Percentiles rank a stretch among this genome's conserved stretches.
phyloP scores from a whole-genome alignment of 176 grass and related monocot species.

The Paspalum vaginatum region DNA sequence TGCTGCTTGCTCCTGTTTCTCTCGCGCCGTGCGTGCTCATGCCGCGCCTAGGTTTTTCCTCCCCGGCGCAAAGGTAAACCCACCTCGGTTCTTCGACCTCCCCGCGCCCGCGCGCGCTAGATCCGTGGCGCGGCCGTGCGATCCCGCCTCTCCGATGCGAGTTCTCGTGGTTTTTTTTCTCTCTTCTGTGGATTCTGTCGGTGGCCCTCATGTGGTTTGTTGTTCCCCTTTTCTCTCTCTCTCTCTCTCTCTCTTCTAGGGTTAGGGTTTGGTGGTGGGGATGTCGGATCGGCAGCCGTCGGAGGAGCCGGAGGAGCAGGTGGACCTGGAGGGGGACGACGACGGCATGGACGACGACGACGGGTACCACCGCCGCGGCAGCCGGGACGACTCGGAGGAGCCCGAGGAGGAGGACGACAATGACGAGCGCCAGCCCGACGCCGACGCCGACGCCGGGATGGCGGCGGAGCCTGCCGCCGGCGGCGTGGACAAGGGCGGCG shows the following conservation, averaged over 20 bases:
- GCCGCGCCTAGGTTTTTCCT: constrained; percentile 54
- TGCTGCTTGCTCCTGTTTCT: constrained; percentile 31
- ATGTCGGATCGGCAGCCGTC: constrained; percentile 60
- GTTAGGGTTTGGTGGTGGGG: constrained; percentile 30
- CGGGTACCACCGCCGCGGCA: constrained; percentile 46
- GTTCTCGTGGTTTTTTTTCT: neutral
- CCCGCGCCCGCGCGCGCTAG: constrained; percentile 1
- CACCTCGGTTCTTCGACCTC: neutral
- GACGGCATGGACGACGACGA: constrained; percentile 85
- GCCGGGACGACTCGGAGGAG: constrained; percentile 53
- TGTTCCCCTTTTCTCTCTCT: too few species aligned
- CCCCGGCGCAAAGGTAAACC: constrained; percentile 45
- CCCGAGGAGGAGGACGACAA: constrained; percentile 55
- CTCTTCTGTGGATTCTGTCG: neutral
- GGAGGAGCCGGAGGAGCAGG: constrained; percentile 93
- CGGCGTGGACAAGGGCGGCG: constrained; percentile 37
- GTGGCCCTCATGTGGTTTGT: neutral
- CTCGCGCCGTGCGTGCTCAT: constrained; percentile 33
- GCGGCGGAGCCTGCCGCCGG: constrained; percentile 30
- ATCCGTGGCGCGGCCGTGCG: constrained; percentile 25
- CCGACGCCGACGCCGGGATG: constrained; percentile 29
- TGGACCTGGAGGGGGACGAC: constrained; percentile 93
- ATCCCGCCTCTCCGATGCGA: neutral
- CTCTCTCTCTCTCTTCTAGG: constrained; percentile 7
- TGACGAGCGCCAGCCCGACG: constrained; percentile 42